A percentile compares a stretch with the other conserved stretches of the same genome.
Evolutionary conservation across 192 early-diverging fungal genomes (phyloP).

Genomic region (Umbelopsis vinacea): DNA sequence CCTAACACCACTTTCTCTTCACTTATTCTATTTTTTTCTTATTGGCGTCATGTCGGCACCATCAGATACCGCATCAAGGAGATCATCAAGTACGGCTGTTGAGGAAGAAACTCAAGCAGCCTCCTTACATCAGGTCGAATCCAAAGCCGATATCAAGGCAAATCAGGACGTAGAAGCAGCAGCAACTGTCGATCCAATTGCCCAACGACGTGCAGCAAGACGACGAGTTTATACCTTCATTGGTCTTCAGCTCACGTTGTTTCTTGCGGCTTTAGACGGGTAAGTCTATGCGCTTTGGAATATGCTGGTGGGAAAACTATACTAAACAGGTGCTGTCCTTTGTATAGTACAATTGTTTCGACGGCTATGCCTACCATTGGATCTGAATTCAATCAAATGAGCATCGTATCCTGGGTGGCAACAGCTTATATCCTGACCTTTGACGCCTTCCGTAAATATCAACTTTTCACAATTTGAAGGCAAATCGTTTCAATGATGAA

Average conservation of each 20-base stretch:
- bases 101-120: not conserved
- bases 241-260: constrained; percentile 35
- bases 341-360: constrained; percentile 75
- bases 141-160: not conserved
- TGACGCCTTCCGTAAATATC: constrained; percentile 37
- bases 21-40: not conserved
- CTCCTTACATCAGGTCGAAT: not conserved
- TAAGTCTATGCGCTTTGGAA: not conserved
- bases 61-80: not conserved
- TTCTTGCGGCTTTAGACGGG: constrained; percentile 49
- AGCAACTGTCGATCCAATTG: not conserved
- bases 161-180: not conserved
- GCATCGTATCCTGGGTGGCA: constrained; percentile 80
- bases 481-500: not conserved
- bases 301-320: not conserved
- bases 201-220: not conserved
- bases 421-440: constrained; percentile 66
- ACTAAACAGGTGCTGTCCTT: not conserved
- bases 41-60: not conserved
- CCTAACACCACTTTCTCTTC: not conserved
- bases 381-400: constrained; percentile 67
- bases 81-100: not conserved
- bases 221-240: constrained; percentile 33
- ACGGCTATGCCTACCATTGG: constrained; percentile 77
- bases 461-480: not conserved